These are phyloP conservation scores for Leptosphaerulina australis DNA, from an alignment of 2,329 filamentous ascomycete species.

Conservation along the genomic window DNA sequence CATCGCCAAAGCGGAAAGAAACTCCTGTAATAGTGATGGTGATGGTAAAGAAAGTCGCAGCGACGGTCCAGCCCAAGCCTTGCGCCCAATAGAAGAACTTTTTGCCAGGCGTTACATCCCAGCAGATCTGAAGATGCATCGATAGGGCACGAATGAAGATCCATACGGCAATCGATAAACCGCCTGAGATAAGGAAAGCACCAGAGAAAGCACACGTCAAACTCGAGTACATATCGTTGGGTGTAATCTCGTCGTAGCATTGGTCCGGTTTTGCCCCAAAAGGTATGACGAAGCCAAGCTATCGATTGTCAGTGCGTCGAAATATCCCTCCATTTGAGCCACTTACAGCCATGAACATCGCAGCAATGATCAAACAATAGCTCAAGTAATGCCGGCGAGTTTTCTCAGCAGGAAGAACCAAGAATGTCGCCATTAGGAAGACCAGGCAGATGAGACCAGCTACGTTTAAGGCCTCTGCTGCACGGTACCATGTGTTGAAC, in stretches of 20 bases:
- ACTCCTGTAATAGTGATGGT: slow-evolving; percentile 87
- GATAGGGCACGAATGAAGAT: slow-evolving; percentile 87
- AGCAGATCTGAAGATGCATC: slow-evolving; percentile 96
- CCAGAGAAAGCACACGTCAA: slow-evolving; percentile 87
- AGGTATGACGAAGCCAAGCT: slow-evolving; percentile 91
- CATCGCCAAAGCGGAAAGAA: slow-evolving; percentile 88
- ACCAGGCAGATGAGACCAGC: slow-evolving; percentile 71
- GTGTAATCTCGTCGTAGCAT: slow-evolving; percentile 89
- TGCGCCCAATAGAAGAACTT: slow-evolving; percentile 90
- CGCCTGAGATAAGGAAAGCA: slow-evolving; percentile 82
- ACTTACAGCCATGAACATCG: slow-evolving; percentile 80
- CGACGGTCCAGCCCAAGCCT: slow-evolving; percentile 81
- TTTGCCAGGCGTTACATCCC: slow-evolving; percentile 87
- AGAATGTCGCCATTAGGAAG: slow-evolving; percentile 81
- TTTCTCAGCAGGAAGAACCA: slow-evolving; percentile 80
- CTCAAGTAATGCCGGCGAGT: slow-evolving; percentile 93
- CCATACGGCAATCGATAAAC: slow-evolving; percentile 86
- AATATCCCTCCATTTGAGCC: neutral
- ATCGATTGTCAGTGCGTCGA: slow-evolving; percentile 13
- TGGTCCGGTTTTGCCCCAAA: slow-evolving; percentile 77
- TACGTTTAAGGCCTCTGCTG: slow-evolving; percentile 84
- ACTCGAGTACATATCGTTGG: slow-evolving; percentile 85
- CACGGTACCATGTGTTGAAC: slow-evolving; percentile 63
- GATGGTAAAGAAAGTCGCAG: slow-evolving; percentile 73
- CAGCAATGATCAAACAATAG: slow-evolving; percentile 78